Conservation (phyloP, 495 filamentous ascomycete species). For the Trichoderma erinaceum region DNA sequence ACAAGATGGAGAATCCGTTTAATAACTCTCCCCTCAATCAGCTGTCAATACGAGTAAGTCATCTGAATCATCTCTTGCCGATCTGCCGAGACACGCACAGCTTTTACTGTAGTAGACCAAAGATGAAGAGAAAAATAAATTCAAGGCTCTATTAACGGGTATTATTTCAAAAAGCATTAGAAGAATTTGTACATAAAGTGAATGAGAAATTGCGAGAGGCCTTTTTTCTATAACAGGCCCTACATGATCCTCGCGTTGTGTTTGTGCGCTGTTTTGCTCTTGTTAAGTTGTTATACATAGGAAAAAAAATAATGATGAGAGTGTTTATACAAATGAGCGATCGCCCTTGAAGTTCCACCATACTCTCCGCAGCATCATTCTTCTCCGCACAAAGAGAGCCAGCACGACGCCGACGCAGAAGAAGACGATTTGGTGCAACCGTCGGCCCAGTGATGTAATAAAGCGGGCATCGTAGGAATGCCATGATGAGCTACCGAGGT, state of each 20-base stretch:
- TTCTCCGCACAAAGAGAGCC: background rate
- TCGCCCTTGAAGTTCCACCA: background rate
- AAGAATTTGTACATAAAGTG: background rate
- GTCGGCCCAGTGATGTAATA: slow-evolving; percentile 24
- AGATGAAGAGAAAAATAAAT: background rate
- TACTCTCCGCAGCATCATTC: background rate
- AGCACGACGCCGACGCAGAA: background rate
- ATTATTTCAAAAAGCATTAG: background rate
- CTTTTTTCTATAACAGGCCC: background rate
- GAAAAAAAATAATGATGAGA: no score
- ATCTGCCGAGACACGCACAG: background rate
- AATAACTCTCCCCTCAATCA: no score
- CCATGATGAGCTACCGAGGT: slow-evolving; percentile 43
- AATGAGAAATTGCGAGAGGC: background rate
- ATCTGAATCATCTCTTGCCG: background rate
- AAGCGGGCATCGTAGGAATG: slow-evolving; percentile 38
- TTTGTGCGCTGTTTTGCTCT: background rate
- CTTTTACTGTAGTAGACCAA: background rate
- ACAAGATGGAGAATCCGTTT: no score
- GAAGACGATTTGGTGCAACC: background rate
- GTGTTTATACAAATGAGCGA: background rate
- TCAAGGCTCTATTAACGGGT: slow-evolving; percentile 1
- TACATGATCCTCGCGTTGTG: background rate
- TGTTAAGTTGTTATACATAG: background rate
- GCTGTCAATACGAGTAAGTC: no score